phyloP scores from a whole-genome alignment of 116 monocot species.

The Phalaenopsis hybrid region DNA sequence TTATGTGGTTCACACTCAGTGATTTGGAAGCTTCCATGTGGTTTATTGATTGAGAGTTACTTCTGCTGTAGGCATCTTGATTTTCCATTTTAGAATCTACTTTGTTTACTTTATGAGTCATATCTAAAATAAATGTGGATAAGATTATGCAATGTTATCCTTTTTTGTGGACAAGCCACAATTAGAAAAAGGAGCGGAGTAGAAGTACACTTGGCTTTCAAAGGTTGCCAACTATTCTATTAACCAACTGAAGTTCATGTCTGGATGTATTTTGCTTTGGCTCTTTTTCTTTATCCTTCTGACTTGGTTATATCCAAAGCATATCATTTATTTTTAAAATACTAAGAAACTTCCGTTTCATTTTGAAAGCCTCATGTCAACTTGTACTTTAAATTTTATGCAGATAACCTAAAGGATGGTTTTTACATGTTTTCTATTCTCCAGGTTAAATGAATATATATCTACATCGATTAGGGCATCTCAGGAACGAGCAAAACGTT shows the following conservation, averaged over 20 bases:
- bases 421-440: neutral
- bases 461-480: slow-evolving; percentile 41
- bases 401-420: neutral
- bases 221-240: neutral
- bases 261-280: neutral
- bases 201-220: neutral
- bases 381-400: neutral
- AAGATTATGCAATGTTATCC: neutral
- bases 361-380: neutral
- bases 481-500: slow-evolving; percentile 51
- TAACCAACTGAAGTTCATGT: too few species aligned
- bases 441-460: slow-evolving; percentile 56
- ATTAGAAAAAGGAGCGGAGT: neutral
- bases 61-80: neutral
- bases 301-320: neutral
- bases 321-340: neutral
- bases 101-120: neutral
- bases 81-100: neutral
- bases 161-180: neutral
- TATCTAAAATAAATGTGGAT: too few species aligned
- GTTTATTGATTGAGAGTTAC: neutral
- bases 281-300: neutral
- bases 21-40: neutral
- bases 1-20: too few species aligned
- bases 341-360: neutral